Evolutionary conservation across 2,329 filamentous ascomycete species (phyloP), one percentile per base, ranked within the genome.

Genomic region (Alternaria panax): DNA sequence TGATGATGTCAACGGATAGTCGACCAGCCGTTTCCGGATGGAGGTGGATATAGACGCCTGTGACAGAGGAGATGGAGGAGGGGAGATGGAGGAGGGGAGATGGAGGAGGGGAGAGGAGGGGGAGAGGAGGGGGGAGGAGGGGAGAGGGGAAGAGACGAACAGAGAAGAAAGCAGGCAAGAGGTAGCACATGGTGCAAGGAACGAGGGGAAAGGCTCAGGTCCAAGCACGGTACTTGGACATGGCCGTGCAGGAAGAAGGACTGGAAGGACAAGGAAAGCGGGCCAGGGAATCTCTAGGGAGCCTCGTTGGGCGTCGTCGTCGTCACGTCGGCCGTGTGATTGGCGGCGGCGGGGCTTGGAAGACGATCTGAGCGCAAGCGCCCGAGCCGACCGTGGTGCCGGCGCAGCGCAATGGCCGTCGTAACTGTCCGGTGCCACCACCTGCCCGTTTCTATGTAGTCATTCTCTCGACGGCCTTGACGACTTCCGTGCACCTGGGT

Each of bases 311-410:
- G 48, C 60, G n/a, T n/a, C 12, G 51, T 51, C 54, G 46, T 55
- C 41, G 53, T 45, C 20, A 30, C 43, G 48, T 40, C 50, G 38
- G 27, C 20, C 41, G 54, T 58, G 52, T 45, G 40, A 57, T 38
- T 55, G 53, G 45, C 41, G 41, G 25, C 52, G 30, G 46, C 48
- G 54, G 42, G 45, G 58, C 52, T 54, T 43, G 38, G 38, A 34
- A 30, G 41, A 38, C 47, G 62, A 60, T 60, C 59, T 30, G 55
- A 63, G 64, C 64, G 64, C 60, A 65, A 62, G 59, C 64, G 64
- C 64, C 57, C 47, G 36, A 45, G 51, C 45, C 57, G 57, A 59
- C 53, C 34, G 38, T 53, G 34, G 50, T 42, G 51, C 60, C 63
- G 57, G 60, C 51, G 40, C 38, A 41, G 38, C 38, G 38, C 38